Evolutionary conservation across 441 rosid genomes (phyloP).

Genomic region (Adansonia grandidieri): DNA sequence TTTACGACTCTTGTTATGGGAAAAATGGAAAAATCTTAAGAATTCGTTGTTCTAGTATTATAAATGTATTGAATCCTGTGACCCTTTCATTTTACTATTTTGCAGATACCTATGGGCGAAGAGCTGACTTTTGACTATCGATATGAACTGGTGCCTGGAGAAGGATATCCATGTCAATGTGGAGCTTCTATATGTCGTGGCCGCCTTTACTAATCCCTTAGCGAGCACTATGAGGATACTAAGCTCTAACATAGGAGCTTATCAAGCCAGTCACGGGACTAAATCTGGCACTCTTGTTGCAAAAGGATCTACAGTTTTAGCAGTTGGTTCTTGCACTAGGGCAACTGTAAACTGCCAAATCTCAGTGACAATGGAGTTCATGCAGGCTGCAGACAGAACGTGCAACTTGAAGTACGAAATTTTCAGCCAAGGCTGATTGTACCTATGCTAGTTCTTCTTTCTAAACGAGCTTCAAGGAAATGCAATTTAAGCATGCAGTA

Average conservation of each 20-base stretch:
- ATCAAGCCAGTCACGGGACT: background rate
- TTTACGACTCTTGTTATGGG: background rate
- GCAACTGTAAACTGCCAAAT: background rate
- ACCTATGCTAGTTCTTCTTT: background rate
- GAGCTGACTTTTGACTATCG: conserved; percentile 78
- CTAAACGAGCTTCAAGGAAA: no score
- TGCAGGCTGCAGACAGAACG: background rate
- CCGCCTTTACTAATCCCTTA: conserved; percentile 48
- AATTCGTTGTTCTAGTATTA: background rate
- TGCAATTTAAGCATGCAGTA: background rate
- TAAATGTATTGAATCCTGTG: conserved; percentile 1
- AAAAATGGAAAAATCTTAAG: background rate
- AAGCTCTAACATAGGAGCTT: conserved; percentile 3
- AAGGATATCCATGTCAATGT: conserved; percentile 70
- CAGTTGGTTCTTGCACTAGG: conserved; percentile 1
- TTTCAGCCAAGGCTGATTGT: background rate
- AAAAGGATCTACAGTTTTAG: background rate
- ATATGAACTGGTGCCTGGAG: conserved; percentile 51
- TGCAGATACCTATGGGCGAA: conserved; percentile 89
- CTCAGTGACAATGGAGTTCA: background rate
- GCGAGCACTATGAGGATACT: background rate
- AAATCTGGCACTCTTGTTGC: background rate
- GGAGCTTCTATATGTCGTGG: conserved; percentile 72
- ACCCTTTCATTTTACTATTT: conserved; percentile 20
- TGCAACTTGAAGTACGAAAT: background rate